These are phyloP conservation scores for Trypanosoma cruzi DNA, from an alignment of 208 protist genomes.

Conservation along the genomic window DNA sequence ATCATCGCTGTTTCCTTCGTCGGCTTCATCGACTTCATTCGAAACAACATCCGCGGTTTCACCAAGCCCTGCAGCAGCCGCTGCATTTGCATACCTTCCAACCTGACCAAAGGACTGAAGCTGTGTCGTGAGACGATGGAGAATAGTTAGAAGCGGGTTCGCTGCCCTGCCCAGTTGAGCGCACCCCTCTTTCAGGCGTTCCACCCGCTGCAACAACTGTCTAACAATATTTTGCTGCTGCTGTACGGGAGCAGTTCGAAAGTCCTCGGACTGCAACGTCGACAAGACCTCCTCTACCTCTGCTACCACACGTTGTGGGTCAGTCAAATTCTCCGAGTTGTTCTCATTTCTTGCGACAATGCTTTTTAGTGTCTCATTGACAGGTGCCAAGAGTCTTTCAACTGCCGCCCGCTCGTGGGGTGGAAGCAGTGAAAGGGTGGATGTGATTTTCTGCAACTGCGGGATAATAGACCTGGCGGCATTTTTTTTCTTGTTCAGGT, in stretches of 20 bases:
- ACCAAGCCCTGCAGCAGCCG: background rate
- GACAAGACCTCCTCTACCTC: conserved; percentile 46
- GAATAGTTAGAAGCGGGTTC: conserved; percentile 26
- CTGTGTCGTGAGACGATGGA: conserved; percentile 14
- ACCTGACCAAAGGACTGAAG: conserved; percentile 8
- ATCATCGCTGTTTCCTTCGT: too few species aligned
- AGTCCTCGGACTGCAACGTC: conserved; percentile 41
- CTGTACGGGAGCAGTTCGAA: conserved; percentile 29
- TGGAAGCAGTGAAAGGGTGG: conserved; percentile 36
- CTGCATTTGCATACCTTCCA: conserved; percentile 27
- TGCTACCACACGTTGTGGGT: conserved; percentile 31
- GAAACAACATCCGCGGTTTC: background rate
- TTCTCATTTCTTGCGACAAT: conserved; percentile 1
- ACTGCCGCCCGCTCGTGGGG: conserved; percentile 37
- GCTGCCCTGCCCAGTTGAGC: conserved; percentile 26
- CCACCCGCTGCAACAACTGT: conserved; percentile 28
- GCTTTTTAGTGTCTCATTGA: conserved; percentile 41
- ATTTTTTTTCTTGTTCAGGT: conserved; percentile 25
- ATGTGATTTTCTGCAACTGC: conserved; percentile 51
- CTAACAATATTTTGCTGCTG: conserved; percentile 34
- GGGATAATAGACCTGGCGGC: conserved; percentile 38
- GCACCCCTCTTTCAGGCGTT: conserved; percentile 31
- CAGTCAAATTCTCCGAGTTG: background rate
- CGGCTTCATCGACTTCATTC: too few species aligned
- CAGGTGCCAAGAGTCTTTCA: conserved; percentile 41